phyloP scores from a whole-genome alignment of 805 yeast genomes.

The Cyberlindnera xishuangbannaensis region DNA sequence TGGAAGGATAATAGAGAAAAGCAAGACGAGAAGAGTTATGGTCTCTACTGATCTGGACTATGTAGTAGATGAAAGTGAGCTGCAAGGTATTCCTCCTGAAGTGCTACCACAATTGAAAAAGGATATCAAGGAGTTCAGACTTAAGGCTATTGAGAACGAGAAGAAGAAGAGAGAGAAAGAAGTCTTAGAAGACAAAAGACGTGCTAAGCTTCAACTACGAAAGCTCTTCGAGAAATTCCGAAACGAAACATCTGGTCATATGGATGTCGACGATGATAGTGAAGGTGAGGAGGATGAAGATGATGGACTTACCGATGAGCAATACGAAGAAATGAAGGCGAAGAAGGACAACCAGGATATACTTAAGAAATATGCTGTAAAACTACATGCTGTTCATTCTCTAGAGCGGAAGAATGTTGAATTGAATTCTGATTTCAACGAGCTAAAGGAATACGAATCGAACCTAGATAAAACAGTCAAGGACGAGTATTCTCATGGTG shows the following conservation, averaged over 20 bases:
- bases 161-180: conserved; percentile 45
- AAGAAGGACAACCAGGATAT: conserved; percentile 21
- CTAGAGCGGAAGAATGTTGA: conserved; percentile 16
- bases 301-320: conserved; percentile 29
- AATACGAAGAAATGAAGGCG: conserved; percentile 25
- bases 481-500: conserved; percentile 13
- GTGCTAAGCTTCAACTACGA: conserved; percentile 43
- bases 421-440: conserved; percentile 21
- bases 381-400: conserved; percentile 10
- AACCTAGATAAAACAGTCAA: conserved; percentile 29
- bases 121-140: conserved; percentile 51
- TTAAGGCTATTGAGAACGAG: conserved; percentile 48
- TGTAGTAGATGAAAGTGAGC: conserved; percentile 50
- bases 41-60: conserved; percentile 28
- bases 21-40: too few species aligned
- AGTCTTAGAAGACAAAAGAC: conserved; percentile 40
- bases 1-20: too few species aligned
- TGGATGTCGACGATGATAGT: conserved; percentile 21
- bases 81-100: conserved; percentile 50
- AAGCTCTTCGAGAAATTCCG: conserved; percentile 37
- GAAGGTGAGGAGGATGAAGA: conserved; percentile 21
- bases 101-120: conserved; percentile 46
- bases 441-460: conserved; percentile 31
- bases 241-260: conserved; percentile 18
- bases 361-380: conserved; percentile 18